These are phyloP conservation scores for Dissophora ornata DNA, from an alignment of 192 early-diverging fungal species.

Conservation along the genomic window DNA sequence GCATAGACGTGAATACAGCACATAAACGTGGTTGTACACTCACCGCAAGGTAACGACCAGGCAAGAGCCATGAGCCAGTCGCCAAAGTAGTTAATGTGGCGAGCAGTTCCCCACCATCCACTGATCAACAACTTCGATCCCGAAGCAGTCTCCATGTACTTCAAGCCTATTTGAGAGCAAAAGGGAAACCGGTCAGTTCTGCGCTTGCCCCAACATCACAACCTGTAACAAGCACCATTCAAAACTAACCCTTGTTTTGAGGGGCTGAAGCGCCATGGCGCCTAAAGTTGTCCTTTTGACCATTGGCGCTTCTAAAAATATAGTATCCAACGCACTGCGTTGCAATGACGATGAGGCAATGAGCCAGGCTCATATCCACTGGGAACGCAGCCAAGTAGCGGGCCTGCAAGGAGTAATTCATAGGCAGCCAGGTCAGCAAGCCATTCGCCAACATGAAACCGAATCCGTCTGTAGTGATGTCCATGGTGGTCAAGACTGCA, in stretches of 20 bases:
- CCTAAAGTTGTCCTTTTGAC: constrained; percentile 92
- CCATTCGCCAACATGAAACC: constrained; percentile 89
- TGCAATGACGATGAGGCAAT: constrained; percentile 58
- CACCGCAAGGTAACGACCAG: constrained; percentile 88
- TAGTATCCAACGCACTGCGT: constrained; percentile 77
- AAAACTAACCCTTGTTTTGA: constrained; percentile 60
- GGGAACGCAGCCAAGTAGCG: constrained; percentile 85
- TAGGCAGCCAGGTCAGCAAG: constrained; percentile 90
- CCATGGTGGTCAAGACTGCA: constrained; percentile 95
- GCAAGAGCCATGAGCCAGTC: constrained; percentile 95
- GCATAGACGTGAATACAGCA: too few species aligned
- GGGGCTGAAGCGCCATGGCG: constrained; percentile 70
- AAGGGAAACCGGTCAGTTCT: neutral
- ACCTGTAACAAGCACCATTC: neutral
- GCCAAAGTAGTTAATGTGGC: constrained; percentile 95
- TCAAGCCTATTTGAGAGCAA: constrained; percentile 63
- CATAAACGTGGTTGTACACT: neutral
- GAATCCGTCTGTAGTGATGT: constrained; percentile 97
- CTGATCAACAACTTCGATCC: constrained; percentile 84
- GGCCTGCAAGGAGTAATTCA: constrained; percentile 91
- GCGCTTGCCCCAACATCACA: neutral
- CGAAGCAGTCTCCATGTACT: constrained; percentile 85
- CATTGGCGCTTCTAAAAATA: constrained; percentile 92
- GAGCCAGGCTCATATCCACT: constrained; percentile 61
- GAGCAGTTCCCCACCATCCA: constrained; percentile 96